A percentile compares a stretch with the other conserved stretches of the same genome.
Conservation (phyloP, 768 basidiomycete genomes). For the Baorangia bicolor region DNA sequence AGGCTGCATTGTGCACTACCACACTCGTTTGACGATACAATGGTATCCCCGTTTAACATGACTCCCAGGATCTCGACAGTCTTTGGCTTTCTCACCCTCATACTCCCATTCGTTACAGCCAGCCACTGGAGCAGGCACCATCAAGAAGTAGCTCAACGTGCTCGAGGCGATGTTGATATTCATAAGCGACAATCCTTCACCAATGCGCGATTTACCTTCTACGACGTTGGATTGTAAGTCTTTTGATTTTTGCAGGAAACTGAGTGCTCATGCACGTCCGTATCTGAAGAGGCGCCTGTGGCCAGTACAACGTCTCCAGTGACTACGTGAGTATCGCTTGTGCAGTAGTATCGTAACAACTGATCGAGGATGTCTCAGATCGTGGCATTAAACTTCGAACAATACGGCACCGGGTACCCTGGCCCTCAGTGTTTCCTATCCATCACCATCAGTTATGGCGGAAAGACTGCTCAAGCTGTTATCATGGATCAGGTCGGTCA, state of each 20-base stretch:
- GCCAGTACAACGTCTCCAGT: conserved; percentile 34
- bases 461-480: conserved; percentile 54
- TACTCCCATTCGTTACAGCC: conserved; percentile 35
- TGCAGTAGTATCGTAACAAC: background rate
- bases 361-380: conserved; percentile 36
- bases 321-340: conserved; percentile 44
- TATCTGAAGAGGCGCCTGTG: conserved; percentile 55
- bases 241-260: background rate
- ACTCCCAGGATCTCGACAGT: conserved; percentile 24
- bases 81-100: conserved; percentile 36
- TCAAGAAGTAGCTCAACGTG: conserved; percentile 49
- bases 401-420: conserved; percentile 62
- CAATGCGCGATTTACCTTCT: conserved; percentile 51
- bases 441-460: conserved; percentile 61
- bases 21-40: conserved; percentile 21
- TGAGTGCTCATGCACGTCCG: conserved; percentile 2
- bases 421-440: conserved; percentile 60
- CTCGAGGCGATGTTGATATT: conserved; percentile 40
- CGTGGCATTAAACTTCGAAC: conserved; percentile 50
- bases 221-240: conserved; percentile 52
- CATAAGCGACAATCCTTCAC: conserved; percentile 37
- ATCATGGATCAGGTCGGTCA: conserved; percentile 58
- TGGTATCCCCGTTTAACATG: conserved; percentile 14
- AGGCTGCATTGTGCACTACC: conserved; percentile 13
- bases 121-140: conserved; percentile 39